Conservation (phyloP, 31 red algal species). For the Odonthalia washingtoniensis region DNA sequence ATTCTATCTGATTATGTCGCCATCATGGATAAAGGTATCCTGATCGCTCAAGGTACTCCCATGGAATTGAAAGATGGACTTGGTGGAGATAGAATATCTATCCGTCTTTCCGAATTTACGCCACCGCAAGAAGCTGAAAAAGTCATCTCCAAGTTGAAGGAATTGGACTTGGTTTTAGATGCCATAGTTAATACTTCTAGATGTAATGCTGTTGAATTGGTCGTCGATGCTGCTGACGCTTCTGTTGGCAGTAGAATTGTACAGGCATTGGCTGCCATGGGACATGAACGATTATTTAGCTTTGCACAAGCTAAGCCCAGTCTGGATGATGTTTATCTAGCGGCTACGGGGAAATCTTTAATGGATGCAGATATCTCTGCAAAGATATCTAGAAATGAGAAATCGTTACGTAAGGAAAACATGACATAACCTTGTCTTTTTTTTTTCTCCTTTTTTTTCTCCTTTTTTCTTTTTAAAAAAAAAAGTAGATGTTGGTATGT, state of each 20-base stretch:
- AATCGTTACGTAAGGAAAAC: slow-evolving; percentile 76
- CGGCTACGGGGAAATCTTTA: slow-evolving; percentile 78
- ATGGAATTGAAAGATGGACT: slow-evolving; percentile 72
- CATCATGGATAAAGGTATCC: slow-evolving; percentile 87
- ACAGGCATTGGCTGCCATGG: slow-evolving; percentile 49
- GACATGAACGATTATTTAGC: slow-evolving; percentile 82
- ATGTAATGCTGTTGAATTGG: slow-evolving; percentile 82
- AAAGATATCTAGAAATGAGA: slow-evolving; percentile 57
- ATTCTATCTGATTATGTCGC: slow-evolving; percentile 79
- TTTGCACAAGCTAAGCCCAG: slow-evolving; percentile 82
- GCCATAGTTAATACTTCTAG: slow-evolving; percentile 77
- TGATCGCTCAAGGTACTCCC: slow-evolving; percentile 76
- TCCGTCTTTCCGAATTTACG: slow-evolving; percentile 91
- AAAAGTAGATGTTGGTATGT: too few species aligned
- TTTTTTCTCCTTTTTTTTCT: slow-evolving; percentile 34
- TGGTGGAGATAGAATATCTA: slow-evolving; percentile 75
- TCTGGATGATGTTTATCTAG: slow-evolving; percentile 92
- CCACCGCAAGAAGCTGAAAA: slow-evolving; percentile 48
- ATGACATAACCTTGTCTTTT: slow-evolving; percentile 53
- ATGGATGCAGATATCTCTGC: slow-evolving; percentile 78
- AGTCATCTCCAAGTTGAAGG: slow-evolving; percentile 42
- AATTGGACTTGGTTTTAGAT: slow-evolving; percentile 40
- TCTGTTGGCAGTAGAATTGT: slow-evolving; percentile 64
- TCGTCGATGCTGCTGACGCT: slow-evolving; percentile 62
- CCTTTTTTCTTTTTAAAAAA: slow-evolving; percentile 50